phyloP scores from a whole-genome alignment of 148 eudicot species.

The Chenopodium formosanum region DNA sequence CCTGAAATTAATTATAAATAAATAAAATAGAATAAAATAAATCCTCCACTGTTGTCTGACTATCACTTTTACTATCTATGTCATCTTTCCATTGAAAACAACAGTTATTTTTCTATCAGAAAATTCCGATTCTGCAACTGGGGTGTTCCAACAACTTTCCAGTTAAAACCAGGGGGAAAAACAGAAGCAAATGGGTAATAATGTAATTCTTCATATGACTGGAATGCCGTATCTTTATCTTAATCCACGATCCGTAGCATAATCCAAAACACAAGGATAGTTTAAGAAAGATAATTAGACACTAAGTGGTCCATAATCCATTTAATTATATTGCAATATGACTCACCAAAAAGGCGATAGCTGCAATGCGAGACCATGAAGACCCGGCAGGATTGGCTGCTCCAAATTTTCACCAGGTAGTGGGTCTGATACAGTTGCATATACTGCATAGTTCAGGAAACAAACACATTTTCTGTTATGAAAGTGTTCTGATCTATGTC shows the following conservation, averaged over 20 bases:
- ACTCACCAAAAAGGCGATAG: conserved; percentile 16
- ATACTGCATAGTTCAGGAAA: background rate
- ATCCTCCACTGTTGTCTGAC: too few relatives aligned
- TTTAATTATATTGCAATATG: conserved; percentile 13
- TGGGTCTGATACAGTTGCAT: conserved; percentile 13
- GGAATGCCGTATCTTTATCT: conserved; percentile 11
- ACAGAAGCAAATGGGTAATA: too few relatives aligned
- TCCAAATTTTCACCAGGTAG: conserved; percentile 3
- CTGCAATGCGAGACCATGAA: conserved; percentile 6
- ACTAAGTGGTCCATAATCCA: conserved; percentile 18
- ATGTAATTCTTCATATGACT: background rate
- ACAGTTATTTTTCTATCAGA: background rate
- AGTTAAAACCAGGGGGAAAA: too few relatives aligned
- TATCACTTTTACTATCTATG: too few relatives aligned
- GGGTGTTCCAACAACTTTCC: too few relatives aligned
- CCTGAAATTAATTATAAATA: too few relatives aligned
- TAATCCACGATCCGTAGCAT: conserved; percentile 4
- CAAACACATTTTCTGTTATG: background rate
- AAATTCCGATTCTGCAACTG: background rate
- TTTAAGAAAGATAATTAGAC: conserved; percentile 21
- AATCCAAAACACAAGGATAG: conserved; percentile 13
- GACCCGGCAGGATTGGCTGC: conserved; percentile 19
- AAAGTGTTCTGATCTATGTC: background rate
- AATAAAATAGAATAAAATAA: too few relatives aligned
- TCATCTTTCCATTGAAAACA: background rate